phyloP scores from a whole-genome alignment of 768 basidiomycete genomes.

The Boletales sp. region DNA sequence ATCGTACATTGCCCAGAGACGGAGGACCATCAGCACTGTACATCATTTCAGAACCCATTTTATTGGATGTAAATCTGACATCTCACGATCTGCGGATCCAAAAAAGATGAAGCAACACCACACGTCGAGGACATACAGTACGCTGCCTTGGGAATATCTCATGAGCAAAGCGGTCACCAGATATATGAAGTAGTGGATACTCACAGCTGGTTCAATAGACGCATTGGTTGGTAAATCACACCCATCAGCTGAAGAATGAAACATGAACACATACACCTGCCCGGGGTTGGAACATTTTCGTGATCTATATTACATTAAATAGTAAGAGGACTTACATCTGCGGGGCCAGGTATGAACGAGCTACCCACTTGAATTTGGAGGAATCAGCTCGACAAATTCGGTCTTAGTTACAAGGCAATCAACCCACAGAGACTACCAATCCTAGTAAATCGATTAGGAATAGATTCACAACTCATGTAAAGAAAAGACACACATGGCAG shows the following conservation, averaged over 20 bases:
- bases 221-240: background rate
- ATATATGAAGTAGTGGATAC: background rate
- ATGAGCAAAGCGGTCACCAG: background rate
- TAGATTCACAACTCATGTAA: too few relatives aligned
- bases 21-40: conserved; percentile 1
- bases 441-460: too few relatives aligned
- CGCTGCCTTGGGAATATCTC: background rate
- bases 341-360: too few relatives aligned
- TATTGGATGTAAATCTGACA: too few relatives aligned
- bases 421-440: too few relatives aligned
- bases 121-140: background rate
- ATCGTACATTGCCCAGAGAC: background rate
- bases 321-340: background rate
- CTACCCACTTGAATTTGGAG: too few relatives aligned
- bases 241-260: background rate
- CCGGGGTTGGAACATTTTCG: too few relatives aligned
- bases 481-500: background rate
- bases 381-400: too few relatives aligned
- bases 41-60: background rate
- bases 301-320: too few relatives aligned
- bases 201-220: background rate
- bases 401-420: too few relatives aligned
- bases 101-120: background rate
- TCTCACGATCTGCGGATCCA: conserved; percentile 6
- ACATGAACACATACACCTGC: background rate